Evolutionary conservation across 2,329 filamentous ascomycete genomes (phyloP).

Genomic region (Nakataea oryzae): DNA sequence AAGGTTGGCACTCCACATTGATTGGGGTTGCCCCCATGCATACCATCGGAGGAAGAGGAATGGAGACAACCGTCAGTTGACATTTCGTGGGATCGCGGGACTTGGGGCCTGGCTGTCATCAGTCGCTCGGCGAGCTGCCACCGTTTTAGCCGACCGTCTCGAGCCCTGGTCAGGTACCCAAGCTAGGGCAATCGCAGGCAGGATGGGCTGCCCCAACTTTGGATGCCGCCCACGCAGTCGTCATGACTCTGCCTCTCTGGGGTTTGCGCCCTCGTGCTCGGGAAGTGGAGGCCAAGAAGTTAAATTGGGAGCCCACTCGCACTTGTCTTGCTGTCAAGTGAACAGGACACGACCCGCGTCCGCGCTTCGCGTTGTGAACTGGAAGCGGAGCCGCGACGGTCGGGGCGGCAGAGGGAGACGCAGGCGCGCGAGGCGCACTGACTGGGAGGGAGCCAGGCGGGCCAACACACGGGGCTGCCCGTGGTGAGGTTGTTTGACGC

Average conservation of each 20-base stretch:
- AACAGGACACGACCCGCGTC: not conserved
- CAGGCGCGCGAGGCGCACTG: not conserved
- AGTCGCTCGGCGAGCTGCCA: not conserved
- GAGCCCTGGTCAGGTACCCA: not conserved
- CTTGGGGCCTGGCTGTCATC: not conserved
- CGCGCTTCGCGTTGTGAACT: not conserved
- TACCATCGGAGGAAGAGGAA: not conserved
- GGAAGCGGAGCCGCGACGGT: not conserved
- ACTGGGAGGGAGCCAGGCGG: not conserved
- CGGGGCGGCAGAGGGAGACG: not conserved
- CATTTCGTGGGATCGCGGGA: not conserved
- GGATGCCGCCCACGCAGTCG: not conserved
- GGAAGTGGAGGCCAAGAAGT: not conserved
- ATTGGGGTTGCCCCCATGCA: not conserved
- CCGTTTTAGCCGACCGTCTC: not conserved
- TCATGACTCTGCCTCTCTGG: not conserved
- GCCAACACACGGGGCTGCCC: not conserved
- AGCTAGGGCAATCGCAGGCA: not conserved
- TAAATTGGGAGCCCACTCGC: not conserved
- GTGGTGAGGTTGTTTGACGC: not conserved
- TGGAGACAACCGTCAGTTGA: not conserved
- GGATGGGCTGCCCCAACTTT: not conserved
- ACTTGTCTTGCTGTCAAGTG: not conserved
- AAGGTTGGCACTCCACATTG: not conserved
- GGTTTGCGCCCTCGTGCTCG: not conserved